Evolutionary conservation across 2,329 filamentous ascomycete genomes (phyloP).

Genomic region (Colletotrichum phormii): DNA sequence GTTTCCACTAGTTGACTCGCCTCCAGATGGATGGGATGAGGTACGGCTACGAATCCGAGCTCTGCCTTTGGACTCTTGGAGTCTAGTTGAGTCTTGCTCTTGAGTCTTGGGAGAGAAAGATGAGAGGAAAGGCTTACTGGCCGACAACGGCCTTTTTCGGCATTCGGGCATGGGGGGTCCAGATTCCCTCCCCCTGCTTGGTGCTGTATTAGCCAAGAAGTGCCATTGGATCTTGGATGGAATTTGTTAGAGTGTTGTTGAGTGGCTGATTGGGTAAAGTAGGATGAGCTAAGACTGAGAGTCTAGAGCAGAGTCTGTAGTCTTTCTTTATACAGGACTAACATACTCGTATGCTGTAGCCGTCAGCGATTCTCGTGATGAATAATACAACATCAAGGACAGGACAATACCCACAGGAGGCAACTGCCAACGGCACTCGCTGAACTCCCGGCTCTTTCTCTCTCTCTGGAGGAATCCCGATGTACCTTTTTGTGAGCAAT

Average conservation of each 20-base stretch:
- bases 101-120: not conserved
- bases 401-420: not conserved
- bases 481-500: not conserved
- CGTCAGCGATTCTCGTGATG: not conserved
- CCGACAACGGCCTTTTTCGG: slow-evolving; percentile 34
- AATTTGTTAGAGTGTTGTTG: not conserved
- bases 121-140: not conserved
- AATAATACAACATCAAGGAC: not conserved
- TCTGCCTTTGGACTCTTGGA: too few species aligned
- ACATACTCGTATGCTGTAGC: not conserved
- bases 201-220: not conserved
- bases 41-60: not conserved
- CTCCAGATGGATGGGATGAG: slow-evolving; percentile 4
- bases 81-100: not conserved
- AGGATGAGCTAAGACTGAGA: too few species aligned
- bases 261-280: not conserved
- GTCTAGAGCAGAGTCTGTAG: not conserved
- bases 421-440: too few species aligned
- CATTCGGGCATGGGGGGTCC: slow-evolving; percentile 25
- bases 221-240: not conserved
- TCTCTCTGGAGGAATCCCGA: not conserved
- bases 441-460: not conserved
- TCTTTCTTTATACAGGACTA: not conserved
- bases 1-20: slow-evolving; percentile 4
- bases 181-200: not conserved